Base-by-base conservation (phyloP, 2,329 filamentous ascomycete species). In the Cercospora sesami region DNA sequence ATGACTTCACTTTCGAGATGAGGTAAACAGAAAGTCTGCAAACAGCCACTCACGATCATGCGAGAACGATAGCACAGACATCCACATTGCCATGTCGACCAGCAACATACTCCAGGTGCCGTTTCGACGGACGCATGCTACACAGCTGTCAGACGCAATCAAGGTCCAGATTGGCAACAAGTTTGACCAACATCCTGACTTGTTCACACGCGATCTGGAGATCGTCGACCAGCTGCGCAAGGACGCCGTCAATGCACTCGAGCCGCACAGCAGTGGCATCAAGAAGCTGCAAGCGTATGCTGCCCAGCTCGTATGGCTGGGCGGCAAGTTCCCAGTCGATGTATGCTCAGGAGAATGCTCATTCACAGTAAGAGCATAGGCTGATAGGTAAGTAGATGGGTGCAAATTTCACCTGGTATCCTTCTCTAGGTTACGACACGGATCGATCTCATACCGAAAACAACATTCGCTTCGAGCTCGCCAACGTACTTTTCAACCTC, bases 161-260 rank as follows among this genome's bases (percentile, higher is more conserved):
- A 93, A 92, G 72, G 90, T 95, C 78, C 98, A 99, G 83, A 98
- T 99, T 77, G 96, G 93, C 69, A 90, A 89, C 80, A 97, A 98
- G 85, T 98, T 98, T 90, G 94, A 98, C 80, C 95, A 99, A 79
- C 94, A 97, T 78, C 94, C 95, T 36, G 93, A 97, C 80, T 96
- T 97, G 90, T 99, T 99, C 81, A 88, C 89, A 71, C 87, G 92
- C 71, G 95, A 99, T 82, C 88, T 97, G 67, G 89, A 94, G 77
- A 87, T 91, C 72, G 93, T 99, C 75, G 93, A 98, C 78, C 84
- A 87, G 60, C 83, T 98, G 67, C 90, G 95, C 5, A 87, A 87
- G 70, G 92, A 96, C 78, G 95, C 95, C n/a, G 85, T 97, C 65
- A 92, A 93, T 79, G 91, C 95, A 2, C 88, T 91, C 68, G 95